A percentile compares a stretch with the other conserved stretches of the same genome.
phyloP scores from a whole-genome alignment of 805 yeast genomes.

The Schizosaccharomyces octosporus region DNA sequence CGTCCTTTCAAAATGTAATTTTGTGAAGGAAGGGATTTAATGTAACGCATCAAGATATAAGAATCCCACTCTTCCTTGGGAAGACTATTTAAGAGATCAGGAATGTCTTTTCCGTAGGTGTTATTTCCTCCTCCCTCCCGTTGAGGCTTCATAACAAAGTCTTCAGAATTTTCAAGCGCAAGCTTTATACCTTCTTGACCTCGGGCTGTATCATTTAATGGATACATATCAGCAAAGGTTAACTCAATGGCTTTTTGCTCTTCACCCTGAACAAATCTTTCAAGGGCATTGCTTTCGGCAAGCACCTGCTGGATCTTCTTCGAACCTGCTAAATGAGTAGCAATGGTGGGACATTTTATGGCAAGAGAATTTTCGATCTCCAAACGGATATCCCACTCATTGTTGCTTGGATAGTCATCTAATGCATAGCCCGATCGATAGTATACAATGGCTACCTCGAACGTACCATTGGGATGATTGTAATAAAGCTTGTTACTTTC shows the following conservation, averaged over 20 bases:
- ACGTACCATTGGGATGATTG: not conserved
- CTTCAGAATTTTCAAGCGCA: slow-evolving; percentile 22
- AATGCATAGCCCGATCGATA: slow-evolving; percentile 81
- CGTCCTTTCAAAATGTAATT: slow-evolving; percentile 53
- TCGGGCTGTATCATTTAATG: slow-evolving; percentile 39
- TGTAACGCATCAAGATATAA: slow-evolving; percentile 81
- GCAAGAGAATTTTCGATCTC: slow-evolving; percentile 51
- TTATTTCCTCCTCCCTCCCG: slow-evolving; percentile 98
- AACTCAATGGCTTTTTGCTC: not conserved
- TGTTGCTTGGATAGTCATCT: slow-evolving; percentile 38
- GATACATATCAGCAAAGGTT: slow-evolving; percentile 72
- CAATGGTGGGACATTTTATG: slow-evolving; percentile 71
- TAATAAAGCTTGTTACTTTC: not conserved
- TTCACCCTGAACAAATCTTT: slow-evolving; percentile 20
- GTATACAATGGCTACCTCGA: slow-evolving; percentile 70
- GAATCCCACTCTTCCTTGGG: slow-evolving; percentile 64
- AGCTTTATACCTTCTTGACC: slow-evolving; percentile 8
- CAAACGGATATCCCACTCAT: slow-evolving; percentile 58
- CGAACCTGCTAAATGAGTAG: slow-evolving; percentile 79
- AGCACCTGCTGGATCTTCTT: slow-evolving; percentile 82
- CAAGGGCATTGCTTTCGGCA: slow-evolving; percentile 28
- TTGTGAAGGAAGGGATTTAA: slow-evolving; percentile 42
- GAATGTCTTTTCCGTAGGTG: slow-evolving; percentile 67
- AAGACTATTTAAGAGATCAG: slow-evolving; percentile 33
- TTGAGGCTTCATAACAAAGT: slow-evolving; percentile 81